Conservation (phyloP, 331 rosid genomes). For the Rhamnella rubrinervis region DNA sequence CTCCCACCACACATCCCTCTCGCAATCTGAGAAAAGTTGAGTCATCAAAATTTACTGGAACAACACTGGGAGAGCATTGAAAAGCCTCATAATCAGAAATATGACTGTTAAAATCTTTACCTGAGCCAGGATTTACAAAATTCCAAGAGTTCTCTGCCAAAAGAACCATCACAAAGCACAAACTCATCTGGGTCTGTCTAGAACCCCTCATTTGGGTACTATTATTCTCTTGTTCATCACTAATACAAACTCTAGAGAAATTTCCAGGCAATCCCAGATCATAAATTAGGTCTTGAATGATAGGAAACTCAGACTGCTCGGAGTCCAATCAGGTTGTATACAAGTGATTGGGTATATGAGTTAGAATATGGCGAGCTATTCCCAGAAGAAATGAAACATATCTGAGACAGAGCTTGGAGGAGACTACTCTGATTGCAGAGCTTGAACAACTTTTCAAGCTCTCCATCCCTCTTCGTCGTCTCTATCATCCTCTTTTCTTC, state of each 20-base stretch:
- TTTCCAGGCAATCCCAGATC: conserved; percentile 36
- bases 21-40: conserved; percentile 17
- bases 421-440: conserved; percentile 30
- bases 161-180: conserved; percentile 18
- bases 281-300: conserved; percentile 12
- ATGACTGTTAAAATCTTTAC: conserved; percentile 16
- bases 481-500: conserved; percentile 19
- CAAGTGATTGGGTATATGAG: conserved; percentile 21
- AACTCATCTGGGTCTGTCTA: conserved; percentile 19
- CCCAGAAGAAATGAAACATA: conserved; percentile 22
- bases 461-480: conserved; percentile 25
- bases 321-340: conserved; percentile 19
- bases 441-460: conserved; percentile 11
- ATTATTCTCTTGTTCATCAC: conserved; percentile 28
- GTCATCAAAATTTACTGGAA: conserved; percentile 16
- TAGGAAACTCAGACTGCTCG: conserved; percentile 6
- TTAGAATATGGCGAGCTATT: conserved; percentile 21
- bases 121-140: conserved; percentile 22
- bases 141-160: conserved; percentile 23
- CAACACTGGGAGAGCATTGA: conserved; percentile 17
- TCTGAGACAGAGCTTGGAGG: conserved; percentile 33
- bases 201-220: conserved; percentile 21
- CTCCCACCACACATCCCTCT: conserved; percentile 21
- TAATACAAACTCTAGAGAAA: conserved; percentile 32
- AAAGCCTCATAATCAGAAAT: conserved; percentile 16